These are phyloP conservation scores for Erodium moschatum DNA, from an alignment of 441 rosid genomes.

Conservation along the genomic window DNA sequence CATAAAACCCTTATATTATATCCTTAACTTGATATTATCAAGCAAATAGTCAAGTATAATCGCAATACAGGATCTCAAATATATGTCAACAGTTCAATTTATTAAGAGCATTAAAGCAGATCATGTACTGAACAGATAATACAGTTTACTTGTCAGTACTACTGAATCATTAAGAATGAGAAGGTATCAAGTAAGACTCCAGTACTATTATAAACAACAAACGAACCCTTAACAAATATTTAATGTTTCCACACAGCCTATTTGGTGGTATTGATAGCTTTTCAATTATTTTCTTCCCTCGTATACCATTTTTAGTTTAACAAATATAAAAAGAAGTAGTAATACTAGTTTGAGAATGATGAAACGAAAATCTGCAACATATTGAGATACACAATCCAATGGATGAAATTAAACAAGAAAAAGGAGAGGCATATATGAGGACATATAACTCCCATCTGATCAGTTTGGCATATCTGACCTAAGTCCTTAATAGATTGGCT, in stretches of 20 bases:
- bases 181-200: background rate
- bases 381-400: background rate
- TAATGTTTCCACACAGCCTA: background rate
- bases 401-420: background rate
- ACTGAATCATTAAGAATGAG: background rate
- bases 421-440: background rate
- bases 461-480: background rate
- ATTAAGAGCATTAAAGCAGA: background rate
- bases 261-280: background rate
- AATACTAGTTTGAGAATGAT: background rate
- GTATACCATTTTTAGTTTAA: background rate
- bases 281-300: background rate
- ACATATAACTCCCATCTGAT: background rate
- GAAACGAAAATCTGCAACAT: background rate
- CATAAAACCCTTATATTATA: background rate
- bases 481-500: background rate
- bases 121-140: background rate
- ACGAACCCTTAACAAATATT: background rate
- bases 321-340: background rate
- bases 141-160: background rate
- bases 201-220: background rate
- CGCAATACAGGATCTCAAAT: background rate
- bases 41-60: background rate
- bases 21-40: background rate
- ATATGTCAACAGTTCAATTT: background rate